phyloP scores from a whole-genome alignment of 768 basidiomycete species.

The Pseudohyphozyma bogoriensis region DNA sequence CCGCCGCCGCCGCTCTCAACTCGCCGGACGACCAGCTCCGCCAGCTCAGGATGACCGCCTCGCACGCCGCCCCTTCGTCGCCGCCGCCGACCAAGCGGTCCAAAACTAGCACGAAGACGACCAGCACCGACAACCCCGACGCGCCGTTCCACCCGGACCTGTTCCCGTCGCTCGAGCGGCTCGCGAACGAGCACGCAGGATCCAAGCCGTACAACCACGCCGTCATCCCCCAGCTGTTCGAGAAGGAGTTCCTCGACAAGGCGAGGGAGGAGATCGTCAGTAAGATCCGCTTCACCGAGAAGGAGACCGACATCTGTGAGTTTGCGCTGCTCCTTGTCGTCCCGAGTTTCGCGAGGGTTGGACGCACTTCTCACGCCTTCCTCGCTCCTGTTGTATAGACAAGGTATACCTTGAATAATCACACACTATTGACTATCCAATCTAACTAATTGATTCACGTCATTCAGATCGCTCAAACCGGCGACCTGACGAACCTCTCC shows the following conservation, averaged over 20 bases:
- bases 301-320: conserved; percentile 98
- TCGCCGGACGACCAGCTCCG: background rate
- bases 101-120: background rate
- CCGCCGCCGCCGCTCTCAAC: too few relatives aligned
- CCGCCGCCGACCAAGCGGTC: background rate
- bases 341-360: conserved; percentile 6
- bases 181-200: conserved; percentile 6
- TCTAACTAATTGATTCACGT: background rate
- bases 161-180: conserved; percentile 12
- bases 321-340: conserved; percentile 38
- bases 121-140: too few relatives aligned
- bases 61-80: too few relatives aligned
- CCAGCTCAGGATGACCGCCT: too few relatives aligned
- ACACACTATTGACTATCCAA: conserved; percentile 13
- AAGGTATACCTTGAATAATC: background rate
- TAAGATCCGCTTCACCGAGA: conserved; percentile 74
- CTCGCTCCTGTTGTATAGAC: background rate
- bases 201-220: conserved; percentile 45
- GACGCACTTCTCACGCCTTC: background rate
- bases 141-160: conserved; percentile 22
- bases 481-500: conserved; percentile 85
- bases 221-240: conserved; percentile 68
- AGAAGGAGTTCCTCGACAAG: conserved; percentile 63
- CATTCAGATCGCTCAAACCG: conserved; percentile 83
- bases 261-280: conserved; percentile 75